Evolutionary conservation across 2,329 filamentous ascomycete species (phyloP).

Genomic region (Pestalotiopsis sp.): DNA sequence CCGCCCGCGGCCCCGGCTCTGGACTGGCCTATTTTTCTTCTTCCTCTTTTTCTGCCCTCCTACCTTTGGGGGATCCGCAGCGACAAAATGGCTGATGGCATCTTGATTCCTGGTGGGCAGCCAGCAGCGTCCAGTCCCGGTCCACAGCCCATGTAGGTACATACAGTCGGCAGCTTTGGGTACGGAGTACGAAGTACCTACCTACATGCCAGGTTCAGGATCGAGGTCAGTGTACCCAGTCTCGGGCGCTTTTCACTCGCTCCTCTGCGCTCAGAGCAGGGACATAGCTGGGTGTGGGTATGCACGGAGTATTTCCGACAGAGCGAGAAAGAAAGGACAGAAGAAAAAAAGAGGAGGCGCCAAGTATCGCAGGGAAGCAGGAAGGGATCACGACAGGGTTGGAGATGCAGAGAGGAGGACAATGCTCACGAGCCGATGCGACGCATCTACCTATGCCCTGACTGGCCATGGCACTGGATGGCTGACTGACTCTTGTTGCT

Average conservation of each 20-base stretch:
- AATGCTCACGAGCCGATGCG: constrained; percentile 9
- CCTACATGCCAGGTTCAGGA: not conserved
- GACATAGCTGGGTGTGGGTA: constrained; percentile 10
- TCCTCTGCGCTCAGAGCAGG: not conserved
- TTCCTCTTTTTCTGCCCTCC: not conserved
- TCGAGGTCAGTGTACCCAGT: not conserved
- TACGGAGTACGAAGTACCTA: not conserved
- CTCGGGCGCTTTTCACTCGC: not conserved
- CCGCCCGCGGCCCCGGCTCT: not conserved
- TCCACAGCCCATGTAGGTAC: not conserved
- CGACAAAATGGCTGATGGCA: not conserved
- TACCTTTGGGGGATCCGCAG: not conserved
- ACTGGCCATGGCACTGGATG: not conserved
- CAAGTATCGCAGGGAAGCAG: constrained; percentile 4
- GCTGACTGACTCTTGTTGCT: not conserved
- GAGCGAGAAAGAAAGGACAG: not conserved
- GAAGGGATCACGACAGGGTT: constrained; percentile 10
- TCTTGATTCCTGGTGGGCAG: not conserved
- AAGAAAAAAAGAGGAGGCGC: not conserved
- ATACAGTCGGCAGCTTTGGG: not conserved
- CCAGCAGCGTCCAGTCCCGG: not conserved
- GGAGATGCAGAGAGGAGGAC: constrained; percentile 4
- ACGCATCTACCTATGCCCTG: not conserved
- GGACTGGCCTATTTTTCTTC: not conserved
- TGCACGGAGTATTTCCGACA: constrained; percentile 5